Percentiles rank a stretch among this genome's conserved stretches.
Evolutionary conservation across 768 basidiomycete genomes (phyloP).

Genomic region (Auriculariales sp.): DNA sequence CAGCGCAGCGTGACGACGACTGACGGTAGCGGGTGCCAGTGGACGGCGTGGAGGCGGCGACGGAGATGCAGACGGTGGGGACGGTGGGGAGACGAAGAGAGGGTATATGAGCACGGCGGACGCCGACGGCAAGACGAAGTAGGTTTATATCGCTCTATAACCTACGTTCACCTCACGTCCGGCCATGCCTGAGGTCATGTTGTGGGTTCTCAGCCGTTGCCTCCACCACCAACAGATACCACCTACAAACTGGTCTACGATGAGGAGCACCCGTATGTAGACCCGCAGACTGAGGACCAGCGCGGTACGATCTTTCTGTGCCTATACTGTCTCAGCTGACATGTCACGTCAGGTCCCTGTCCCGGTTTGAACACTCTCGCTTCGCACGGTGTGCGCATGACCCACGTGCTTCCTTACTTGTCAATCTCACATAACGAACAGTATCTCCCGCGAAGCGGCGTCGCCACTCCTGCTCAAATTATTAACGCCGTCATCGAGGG

Average conservation of each 20-base stretch:
- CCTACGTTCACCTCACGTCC: too few relatives aligned
- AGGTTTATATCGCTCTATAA: too few relatives aligned
- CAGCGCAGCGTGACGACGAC: too few relatives aligned
- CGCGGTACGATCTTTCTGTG: background rate
- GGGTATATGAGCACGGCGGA: too few relatives aligned
- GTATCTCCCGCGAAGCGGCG: constrained; percentile 4
- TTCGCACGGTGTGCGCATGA: constrained; percentile 3
- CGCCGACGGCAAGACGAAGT: too few relatives aligned
- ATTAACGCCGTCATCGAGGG: constrained; percentile 5
- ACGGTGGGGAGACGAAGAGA: too few relatives aligned
- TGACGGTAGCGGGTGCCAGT: too few relatives aligned
- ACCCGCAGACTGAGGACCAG: background rate
- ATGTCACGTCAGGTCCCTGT: constrained; percentile 1
- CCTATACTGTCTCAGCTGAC: background rate
- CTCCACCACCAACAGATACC: background rate
- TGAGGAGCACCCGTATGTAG: constrained; percentile 1
- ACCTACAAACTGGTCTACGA: constrained; percentile 1
- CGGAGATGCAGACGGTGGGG: too few relatives aligned
- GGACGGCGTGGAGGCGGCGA: too few relatives aligned
- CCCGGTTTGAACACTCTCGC: constrained; percentile 5
- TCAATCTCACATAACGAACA: background rate
- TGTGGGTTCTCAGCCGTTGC: background rate
- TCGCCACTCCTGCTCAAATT: constrained; percentile 5
- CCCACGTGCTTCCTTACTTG: background rate
- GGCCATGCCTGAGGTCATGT: too few relatives aligned